phyloP scores from a whole-genome alignment of 1,284 basidiomycete species.

The Sporisorium graminicola region DNA sequence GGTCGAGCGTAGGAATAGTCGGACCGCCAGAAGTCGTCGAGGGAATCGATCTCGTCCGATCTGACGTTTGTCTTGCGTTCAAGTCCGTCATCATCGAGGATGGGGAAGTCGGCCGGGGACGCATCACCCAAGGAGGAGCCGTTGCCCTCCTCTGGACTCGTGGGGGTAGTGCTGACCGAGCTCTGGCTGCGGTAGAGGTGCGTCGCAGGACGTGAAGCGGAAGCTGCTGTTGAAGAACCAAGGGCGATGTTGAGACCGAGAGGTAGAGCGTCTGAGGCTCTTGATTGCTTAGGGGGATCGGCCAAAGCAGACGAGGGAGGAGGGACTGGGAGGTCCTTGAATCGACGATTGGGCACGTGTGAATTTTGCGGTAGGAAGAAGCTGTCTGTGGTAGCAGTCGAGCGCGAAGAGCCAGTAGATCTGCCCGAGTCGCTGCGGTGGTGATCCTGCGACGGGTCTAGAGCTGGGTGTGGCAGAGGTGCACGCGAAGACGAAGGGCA shows the following conservation, averaged over 20 bases:
- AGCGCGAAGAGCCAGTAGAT: conserved; percentile 42
- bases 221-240: neutral
- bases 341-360: conserved; percentile 19
- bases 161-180: conserved; percentile 51
- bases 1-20: conserved; percentile 40
- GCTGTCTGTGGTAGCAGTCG: conserved; percentile 41
- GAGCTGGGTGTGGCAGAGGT: conserved; percentile 4
- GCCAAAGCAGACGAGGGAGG: conserved; percentile 16
- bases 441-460: conserved; percentile 34
- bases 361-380: conserved; percentile 42
- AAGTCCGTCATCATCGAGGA: conserved; percentile 5
- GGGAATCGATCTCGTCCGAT: neutral
- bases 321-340: conserved; percentile 27
- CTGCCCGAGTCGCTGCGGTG: conserved; percentile 45
- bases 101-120: conserved; percentile 6
- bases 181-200: conserved; percentile 38
- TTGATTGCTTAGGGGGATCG: neutral
- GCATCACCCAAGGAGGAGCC: conserved; percentile 13
- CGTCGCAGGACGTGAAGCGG: conserved; percentile 3
- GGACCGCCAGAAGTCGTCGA: conserved; percentile 37
- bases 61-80: neutral
- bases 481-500: conserved; percentile 27
- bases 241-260: conserved; percentile 26
- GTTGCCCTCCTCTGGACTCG: conserved; percentile 41
- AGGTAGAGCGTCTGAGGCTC: neutral